A percentile compares a stretch with the other conserved stretches of the same genome.
phyloP scores from a whole-genome alignment of 306 rosid species.

The Mimosa pudica region DNA sequence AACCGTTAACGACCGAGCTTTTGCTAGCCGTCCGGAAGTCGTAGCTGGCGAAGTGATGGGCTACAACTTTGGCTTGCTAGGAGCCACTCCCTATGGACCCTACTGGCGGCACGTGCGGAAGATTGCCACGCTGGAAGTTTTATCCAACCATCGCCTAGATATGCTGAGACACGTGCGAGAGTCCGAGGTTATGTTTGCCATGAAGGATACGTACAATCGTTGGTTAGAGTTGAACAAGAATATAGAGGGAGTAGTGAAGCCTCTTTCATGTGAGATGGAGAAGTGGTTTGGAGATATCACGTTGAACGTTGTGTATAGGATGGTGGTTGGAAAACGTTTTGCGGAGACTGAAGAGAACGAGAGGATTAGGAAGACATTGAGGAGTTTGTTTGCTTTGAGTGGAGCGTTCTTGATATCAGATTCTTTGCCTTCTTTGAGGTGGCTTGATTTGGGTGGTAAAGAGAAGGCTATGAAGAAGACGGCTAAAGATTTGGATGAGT shows the following conservation, averaged over 20 bases:
- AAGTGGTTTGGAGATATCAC: conserved; percentile 32
- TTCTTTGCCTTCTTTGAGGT: conserved; percentile 42
- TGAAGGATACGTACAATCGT: conserved; percentile 18
- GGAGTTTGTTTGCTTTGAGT: neutral
- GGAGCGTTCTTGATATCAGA: conserved; percentile 32
- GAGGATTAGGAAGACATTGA: conserved; percentile 2
- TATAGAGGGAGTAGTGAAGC: neutral
- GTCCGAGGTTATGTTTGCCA: conserved; percentile 26
- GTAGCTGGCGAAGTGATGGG: conserved; percentile 23
- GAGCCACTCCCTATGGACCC: conserved; percentile 36
- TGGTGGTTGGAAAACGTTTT: conserved; percentile 39
- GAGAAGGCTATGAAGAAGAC: conserved; percentile 44
- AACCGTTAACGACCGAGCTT: neutral
- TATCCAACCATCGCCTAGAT: conserved; percentile 33
- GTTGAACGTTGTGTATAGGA: conserved; percentile 28
- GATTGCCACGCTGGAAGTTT: conserved; percentile 29
- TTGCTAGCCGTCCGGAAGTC: conserved; percentile 18
- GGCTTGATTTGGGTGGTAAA: conserved; percentile 48
- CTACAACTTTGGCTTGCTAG: conserved; percentile 23
- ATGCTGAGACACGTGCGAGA: conserved; percentile 29
- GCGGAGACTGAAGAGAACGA: conserved; percentile 18
- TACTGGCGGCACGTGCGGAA: conserved; percentile 53
- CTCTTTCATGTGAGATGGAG: conserved; percentile 31
- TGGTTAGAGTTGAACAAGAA: neutral
- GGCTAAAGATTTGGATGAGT: conserved; percentile 26